Conservation (phyloP, 164 flowering plant genomes). For the Litsea cubeba region DNA sequence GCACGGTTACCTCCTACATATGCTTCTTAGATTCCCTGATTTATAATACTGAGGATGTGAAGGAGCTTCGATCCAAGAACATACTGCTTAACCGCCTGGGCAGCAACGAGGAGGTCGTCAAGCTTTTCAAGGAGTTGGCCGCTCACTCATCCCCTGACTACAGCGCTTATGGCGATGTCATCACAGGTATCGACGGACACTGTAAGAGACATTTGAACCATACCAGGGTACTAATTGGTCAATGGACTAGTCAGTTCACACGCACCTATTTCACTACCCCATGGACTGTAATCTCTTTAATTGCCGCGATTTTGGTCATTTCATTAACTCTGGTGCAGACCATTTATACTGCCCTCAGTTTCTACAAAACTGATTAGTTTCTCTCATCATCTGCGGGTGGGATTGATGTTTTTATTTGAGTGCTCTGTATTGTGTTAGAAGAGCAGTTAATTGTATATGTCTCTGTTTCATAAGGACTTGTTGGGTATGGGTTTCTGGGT, state of each 20-base stretch:
- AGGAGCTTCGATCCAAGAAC: not conserved
- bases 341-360: not conserved
- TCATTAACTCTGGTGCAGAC: not conserved
- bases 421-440: too few species aligned
- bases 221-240: too few species aligned
- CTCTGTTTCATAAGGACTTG: too few species aligned
- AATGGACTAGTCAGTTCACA: not conserved
- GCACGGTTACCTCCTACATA: conserved; percentile 10
- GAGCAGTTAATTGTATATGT: too few species aligned
- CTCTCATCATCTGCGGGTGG: too few species aligned
- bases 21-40: conserved; percentile 13
- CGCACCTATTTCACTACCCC: conserved; percentile 7
- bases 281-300: conserved; percentile 2
- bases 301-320: not conserved
- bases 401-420: too few species aligned
- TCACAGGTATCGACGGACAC: not conserved
- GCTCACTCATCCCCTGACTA: conserved; percentile 10
- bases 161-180: not conserved
- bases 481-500: too few species aligned
- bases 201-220: not conserved
- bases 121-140: conserved; percentile 19
- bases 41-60: not conserved
- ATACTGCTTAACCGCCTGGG: conserved; percentile 12
- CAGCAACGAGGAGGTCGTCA: conserved; percentile 23
- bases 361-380: too few species aligned